Percentiles rank a stretch among this genome's conserved stretches.
These are phyloP conservation scores for Stachybotrys elegans DNA, from an alignment of 2,329 filamentous ascomycete genomes.

Conservation along the genomic window DNA sequence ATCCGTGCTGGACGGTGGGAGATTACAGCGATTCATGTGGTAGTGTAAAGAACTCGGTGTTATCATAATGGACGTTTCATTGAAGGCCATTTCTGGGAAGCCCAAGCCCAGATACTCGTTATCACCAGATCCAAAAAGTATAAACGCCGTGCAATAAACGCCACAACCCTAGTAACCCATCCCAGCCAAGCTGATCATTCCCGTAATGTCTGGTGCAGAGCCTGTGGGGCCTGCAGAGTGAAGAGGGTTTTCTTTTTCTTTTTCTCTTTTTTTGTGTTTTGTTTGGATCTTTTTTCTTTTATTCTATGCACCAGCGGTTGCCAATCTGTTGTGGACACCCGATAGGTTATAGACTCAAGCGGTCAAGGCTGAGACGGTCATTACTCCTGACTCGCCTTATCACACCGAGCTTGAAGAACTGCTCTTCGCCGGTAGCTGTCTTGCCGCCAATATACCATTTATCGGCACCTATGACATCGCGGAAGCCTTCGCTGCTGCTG, in stretches of 20 bases:
- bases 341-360: constrained; percentile 71
- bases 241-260: no score
- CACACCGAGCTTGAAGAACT: constrained; percentile 76
- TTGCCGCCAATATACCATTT: constrained; percentile 80
- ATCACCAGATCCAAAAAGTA: constrained; percentile 2
- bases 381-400: constrained; percentile 68
- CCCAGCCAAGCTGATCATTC: no score
- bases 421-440: constrained; percentile 72
- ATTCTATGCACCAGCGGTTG: no score
- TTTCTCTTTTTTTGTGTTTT: no score
- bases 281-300: no score
- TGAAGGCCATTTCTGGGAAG: not conserved
- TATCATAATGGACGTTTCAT: no score
- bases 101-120: no score
- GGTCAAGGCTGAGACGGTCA: constrained; percentile 69
- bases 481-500: constrained; percentile 70
- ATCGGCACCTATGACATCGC: constrained; percentile 65
- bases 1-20: constrained; percentile 46
- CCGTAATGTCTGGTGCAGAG: no score
- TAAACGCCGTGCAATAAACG: constrained; percentile 14
- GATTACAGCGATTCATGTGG: constrained; percentile 79
- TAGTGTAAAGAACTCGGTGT: constrained; percentile 26
- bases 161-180: constrained; percentile 4
- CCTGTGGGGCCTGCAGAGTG: no score
- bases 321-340: no score